Evolutionary conservation across 75 land plant species (phyloP), one percentile per base, ranked within the genome.

Genomic region (Picea sitchensis): DNA sequence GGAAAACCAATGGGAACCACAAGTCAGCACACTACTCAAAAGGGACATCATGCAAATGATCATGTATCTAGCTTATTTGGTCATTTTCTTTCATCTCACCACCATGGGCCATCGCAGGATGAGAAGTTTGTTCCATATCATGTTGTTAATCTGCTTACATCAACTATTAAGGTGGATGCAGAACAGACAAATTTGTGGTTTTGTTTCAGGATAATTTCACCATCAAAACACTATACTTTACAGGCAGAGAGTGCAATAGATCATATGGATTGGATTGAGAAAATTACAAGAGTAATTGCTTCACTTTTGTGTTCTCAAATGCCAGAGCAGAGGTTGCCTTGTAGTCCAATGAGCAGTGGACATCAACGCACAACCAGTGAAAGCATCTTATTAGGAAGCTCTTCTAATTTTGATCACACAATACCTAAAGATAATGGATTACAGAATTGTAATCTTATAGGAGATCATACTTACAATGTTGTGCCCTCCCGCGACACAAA

Each of bases 101-200:
- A 92, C 76, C 90, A 90, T 84, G 90, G 92, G 67, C 86, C 90
- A 4, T 86, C 88, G 59, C 92, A 94, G 82, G 94, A 94, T 83
- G 99, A 96, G 63, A 96, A 94, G 84, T 87, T 90, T 69, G 94
- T 92, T 60, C 95, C 95, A 23, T 94, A 89, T 80, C 99, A 94
- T 79, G 92, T 98, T 51, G 98, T 96, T 15, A 96, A 96, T 82
- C 76, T 96, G 67, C 88, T 96, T 41, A 96, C 99, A 13, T 92
- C 99, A 63, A 96, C 99, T 23, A 96, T 96, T 56, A 96, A 96
- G 88, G 91, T 94, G 76, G 98, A 96, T 88, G 98, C 98, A 38
- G 98, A 96, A 65, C 99, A 96, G 80, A 91, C 97, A 77, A 95
- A 96, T 86, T 77, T 96, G 13, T 87, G 99, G 20, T 96, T 96